These are phyloP conservation scores for Moesziomyces globuligerus DNA, from an alignment of 1,284 basidiomycete genomes.

Conservation along the genomic window DNA sequence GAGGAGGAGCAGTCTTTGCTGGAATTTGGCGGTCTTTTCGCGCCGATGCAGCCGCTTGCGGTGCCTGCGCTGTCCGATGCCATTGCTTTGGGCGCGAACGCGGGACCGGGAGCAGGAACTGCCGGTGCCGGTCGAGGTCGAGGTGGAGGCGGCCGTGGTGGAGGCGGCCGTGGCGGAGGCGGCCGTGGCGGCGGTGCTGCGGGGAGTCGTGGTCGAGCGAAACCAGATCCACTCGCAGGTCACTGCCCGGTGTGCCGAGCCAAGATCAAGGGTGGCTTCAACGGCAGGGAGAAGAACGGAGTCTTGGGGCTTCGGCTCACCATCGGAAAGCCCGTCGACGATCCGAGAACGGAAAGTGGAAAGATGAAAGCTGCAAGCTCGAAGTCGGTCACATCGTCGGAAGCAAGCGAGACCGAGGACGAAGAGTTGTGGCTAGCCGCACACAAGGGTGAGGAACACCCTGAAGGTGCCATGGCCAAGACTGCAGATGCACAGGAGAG, in stretches of 20 bases:
- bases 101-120: constrained; percentile 5
- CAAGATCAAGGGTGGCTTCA: constrained; percentile 57
- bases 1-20: constrained; percentile 34
- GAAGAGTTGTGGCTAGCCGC: constrained; percentile 13
- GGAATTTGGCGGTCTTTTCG: constrained; percentile 21
- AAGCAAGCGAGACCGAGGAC: constrained; percentile 10
- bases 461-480: not conserved
- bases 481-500: not conserved
- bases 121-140: constrained; percentile 6
- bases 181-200: constrained; percentile 5
- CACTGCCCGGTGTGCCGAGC: constrained; percentile 60
- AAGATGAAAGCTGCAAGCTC: constrained; percentile 17
- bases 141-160: constrained; percentile 18
- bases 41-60: too few relatives aligned
- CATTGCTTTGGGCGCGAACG: too few relatives aligned
- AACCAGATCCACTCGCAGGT: constrained; percentile 50
- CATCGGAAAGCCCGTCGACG: constrained; percentile 49
- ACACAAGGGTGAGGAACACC: not conserved
- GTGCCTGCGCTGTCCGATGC: too few relatives aligned
- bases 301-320: constrained; percentile 51
- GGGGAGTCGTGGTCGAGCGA: constrained; percentile 6
- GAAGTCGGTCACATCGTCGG: not conserved
- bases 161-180: constrained; percentile 8
- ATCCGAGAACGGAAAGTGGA: constrained; percentile 35
- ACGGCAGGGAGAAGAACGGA: constrained; percentile 38